Evolutionary conservation across 345 rosid species (phyloP), one percentile per base, ranked within the genome.

Genomic region (Dovyalis caffra): DNA sequence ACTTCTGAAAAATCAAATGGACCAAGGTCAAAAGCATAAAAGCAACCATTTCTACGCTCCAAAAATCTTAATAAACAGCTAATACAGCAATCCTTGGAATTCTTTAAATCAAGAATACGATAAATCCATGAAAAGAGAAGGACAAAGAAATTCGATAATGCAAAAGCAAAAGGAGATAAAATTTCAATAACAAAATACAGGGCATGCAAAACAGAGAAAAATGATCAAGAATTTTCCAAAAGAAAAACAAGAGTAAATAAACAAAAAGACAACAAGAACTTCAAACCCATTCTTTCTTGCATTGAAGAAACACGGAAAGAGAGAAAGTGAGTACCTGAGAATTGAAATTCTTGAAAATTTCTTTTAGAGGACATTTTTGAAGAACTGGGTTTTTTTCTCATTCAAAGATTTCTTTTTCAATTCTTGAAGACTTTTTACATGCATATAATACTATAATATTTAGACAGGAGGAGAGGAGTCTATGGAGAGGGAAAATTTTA

Each of bases 261-360:
- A 70, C 0, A 57, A 11, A 33, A 8, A 35, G 11, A 26, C 0
- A 38, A 43, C 26, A 32, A 61, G 11, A 21, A 43, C 3, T 14
- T 3, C 23, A 64, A 64, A 16, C 18, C 37, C n/a, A 20, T 11
- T 4, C 11, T 70, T 63, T 43, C 32, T 45, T 45, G 58, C 57
- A n/a, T n/a, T n/a, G n/a, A n/a, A n/a, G n/a, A n/a, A n/a, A n/a
- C n/a, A n/a, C n/a, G n/a, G n/a, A 29, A 8, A 5, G 16, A 43
- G 11, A 20, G 38, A 38, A 15, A 28, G 15, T 18, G 21, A 26
- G 56, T 66, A 71, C 75, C 80, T 63, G 69, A 28, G 28, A 26
- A 69, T 7, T 45, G 74, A 49, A 69, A 69, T n/a, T 76, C 53
- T 69, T 62, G 63, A n/a, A 62, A 69, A 33, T 64, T 62, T 0